Conservation (phyloP, 805 yeast species). For the Yarrowia yakushimensis region DNA sequence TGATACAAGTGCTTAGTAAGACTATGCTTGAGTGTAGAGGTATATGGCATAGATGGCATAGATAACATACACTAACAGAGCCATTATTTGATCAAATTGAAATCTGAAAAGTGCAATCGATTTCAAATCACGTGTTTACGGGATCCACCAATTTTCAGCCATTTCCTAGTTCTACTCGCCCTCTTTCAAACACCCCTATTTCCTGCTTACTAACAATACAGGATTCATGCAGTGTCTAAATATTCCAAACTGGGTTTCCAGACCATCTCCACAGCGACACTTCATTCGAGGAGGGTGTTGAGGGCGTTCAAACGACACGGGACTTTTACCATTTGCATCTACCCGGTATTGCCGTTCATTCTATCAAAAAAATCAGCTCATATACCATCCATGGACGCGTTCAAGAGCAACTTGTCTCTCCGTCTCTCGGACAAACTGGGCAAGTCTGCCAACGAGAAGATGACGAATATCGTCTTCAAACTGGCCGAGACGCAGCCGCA, state of each 20-base stretch:
- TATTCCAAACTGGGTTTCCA: neutral
- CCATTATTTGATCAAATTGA: no score
- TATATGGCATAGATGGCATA: no score
- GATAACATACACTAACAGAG: no score
- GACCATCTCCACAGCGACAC: neutral
- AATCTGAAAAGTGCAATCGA: no score
- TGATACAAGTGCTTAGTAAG: no score
- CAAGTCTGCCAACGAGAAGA: conserved; percentile 27
- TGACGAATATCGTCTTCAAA: conserved; percentile 29
- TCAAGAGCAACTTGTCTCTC: conserved; percentile 26
- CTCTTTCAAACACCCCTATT: neutral
- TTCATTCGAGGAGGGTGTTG: neutral
- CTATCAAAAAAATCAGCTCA: neutral
- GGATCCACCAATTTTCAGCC: neutral
- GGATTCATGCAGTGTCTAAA: neutral
- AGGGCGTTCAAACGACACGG: neutral
- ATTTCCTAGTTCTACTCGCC: neutral
- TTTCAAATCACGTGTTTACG: no score
- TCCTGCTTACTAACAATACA: neutral
- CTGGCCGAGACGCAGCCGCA: conserved; percentile 28
- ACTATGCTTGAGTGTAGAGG: no score
- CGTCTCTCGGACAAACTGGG: conserved; percentile 31
- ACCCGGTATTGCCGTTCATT: no score
- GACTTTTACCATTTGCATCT: no score
- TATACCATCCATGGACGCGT: neutral